phyloP scores from a whole-genome alignment of 768 basidiomycete genomes.

The Tricholoma terreum region DNA sequence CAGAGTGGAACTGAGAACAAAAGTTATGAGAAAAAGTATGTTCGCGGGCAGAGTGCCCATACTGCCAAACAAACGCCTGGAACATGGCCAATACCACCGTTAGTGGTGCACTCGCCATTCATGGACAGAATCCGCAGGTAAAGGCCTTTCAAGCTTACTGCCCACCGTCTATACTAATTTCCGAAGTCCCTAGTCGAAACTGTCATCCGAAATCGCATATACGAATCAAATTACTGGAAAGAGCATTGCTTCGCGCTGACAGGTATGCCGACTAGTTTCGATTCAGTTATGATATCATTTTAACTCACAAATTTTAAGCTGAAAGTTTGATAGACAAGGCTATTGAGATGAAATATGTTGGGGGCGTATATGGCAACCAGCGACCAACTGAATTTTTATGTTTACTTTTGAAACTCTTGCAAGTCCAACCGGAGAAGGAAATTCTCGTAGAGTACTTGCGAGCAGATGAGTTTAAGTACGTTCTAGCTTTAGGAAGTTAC shows the following conservation, averaged over 20 bases:
- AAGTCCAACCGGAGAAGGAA: slow-evolving; percentile 97
- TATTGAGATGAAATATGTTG: slow-evolving; percentile 75
- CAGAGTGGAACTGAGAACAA: too few relatives aligned
- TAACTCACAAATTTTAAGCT: slow-evolving; percentile 42
- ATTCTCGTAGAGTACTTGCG: slow-evolving; percentile 92
- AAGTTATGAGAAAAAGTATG: too few relatives aligned
- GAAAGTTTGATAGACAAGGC: slow-evolving; percentile 94
- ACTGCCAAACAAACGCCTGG: slow-evolving; percentile 15
- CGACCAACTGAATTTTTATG: slow-evolving; percentile 93
- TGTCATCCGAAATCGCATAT: slow-evolving; percentile 93
- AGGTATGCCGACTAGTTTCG: slow-evolving; percentile 42
- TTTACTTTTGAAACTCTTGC: slow-evolving; percentile 88
- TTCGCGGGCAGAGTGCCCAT: too few relatives aligned
- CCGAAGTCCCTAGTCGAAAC: slow-evolving; percentile 89
- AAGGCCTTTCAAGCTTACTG: background rate
- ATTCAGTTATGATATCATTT: background rate
- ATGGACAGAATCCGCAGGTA: slow-evolving; percentile 97
- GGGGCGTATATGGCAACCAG: slow-evolving; percentile 95
- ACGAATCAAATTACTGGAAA: slow-evolving; percentile 95
- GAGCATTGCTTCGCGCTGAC: slow-evolving; percentile 98
- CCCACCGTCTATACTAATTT: slow-evolving; percentile 14
- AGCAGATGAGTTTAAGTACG: slow-evolving; percentile 98
- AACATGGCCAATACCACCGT: slow-evolving; percentile 93
- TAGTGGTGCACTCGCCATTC: slow-evolving; percentile 82
- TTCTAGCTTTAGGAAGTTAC: background rate